Evolutionary conservation across 2,329 filamentous ascomycete genomes (phyloP), one percentile per base, ranked within the genome.

Genomic region (Calonectria montana): DNA sequence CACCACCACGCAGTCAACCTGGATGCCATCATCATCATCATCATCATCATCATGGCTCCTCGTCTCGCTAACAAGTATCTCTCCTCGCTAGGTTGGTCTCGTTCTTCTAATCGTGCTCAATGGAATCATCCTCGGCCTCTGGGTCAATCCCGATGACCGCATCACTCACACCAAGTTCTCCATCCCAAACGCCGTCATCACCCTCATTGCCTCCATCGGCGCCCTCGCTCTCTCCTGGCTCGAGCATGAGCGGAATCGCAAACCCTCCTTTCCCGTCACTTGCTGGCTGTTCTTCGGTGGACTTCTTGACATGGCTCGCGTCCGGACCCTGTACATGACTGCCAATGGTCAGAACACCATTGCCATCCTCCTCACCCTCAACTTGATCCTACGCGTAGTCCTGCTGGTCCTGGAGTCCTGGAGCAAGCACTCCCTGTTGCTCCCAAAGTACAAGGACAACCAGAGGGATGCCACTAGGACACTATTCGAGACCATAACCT

Each of bases 401-500:
- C 77, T 88, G 0, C 77, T 87, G 1, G 69, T 86, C 16, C 79
- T 87, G 1, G 88, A 89, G 75, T 81, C 84, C 2, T 74, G 80
- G 9, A 83, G 86, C 29, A 90, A 89, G 75, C 77, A 82, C 53
- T 74, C 75, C 2, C 80, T 87, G 10, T 79, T 90, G 8, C 86
- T 84, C 65, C 48, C 59, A 21, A 29, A 35, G 8, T 50, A 61
- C 31, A 78, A 81, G 5, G 77, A 80, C 12, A 83, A 82, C 61
- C 84, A 87, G 2, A 83, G 83, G 0, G 89, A 90, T 74, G 83
- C 84, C 1, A 88, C 84, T 5, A 85, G 84, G 57, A 85, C 88
- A 3, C 80, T 88, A n/a, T 86, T 87, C 73, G 89, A 83, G 71
- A 82, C 83, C 50, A 80, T 80, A 0, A 79, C 88, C 15, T 90